Evolutionary conservation across 2,329 filamentous ascomycete species (phyloP).

Genomic region (Penicillium rolfsii): DNA sequence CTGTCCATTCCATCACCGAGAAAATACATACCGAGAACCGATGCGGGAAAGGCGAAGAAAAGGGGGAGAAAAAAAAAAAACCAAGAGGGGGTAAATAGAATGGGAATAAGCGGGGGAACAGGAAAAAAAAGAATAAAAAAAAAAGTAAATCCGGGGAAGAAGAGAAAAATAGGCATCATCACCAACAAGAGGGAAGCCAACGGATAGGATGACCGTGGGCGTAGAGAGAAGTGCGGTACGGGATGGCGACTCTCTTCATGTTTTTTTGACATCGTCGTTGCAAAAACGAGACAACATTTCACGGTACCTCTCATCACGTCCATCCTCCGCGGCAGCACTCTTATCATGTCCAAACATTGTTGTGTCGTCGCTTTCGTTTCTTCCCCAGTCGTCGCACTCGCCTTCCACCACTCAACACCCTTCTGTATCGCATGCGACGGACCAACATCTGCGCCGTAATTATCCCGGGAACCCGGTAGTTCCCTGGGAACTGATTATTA

Average conservation of each 20-base stretch:
- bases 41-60: conserved; percentile 38
- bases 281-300: neutral
- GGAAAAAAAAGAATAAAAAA: conserved; percentile 39
- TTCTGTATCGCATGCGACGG: conserved; percentile 31
- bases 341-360: conserved; percentile 28
- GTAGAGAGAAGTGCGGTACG: neutral
- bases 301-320: conserved; percentile 10
- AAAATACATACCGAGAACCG: conserved; percentile 32
- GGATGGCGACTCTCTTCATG: neutral
- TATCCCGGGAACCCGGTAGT: conserved; percentile 34
- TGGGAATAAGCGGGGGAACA: conserved; percentile 30
- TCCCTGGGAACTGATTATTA: conserved; percentile 48
- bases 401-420: conserved; percentile 25
- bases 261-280: neutral
- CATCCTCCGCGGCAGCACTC: conserved; percentile 20
- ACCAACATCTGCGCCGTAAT: conserved; percentile 34
- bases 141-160: conserved; percentile 21
- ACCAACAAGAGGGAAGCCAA: conserved; percentile 20
- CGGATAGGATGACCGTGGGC: conserved; percentile 13
- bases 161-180: conserved; percentile 28
- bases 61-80: conserved; percentile 29
- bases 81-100: conserved; percentile 31
- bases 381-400: conserved; percentile 27
- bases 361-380: conserved; percentile 34
- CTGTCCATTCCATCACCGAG: conserved; percentile 21